Percentiles rank a stretch among this genome's conserved stretches.
Evolutionary conservation across 1,284 basidiomycete species (phyloP).

Genomic region (Quambalaria eucalypti): DNA sequence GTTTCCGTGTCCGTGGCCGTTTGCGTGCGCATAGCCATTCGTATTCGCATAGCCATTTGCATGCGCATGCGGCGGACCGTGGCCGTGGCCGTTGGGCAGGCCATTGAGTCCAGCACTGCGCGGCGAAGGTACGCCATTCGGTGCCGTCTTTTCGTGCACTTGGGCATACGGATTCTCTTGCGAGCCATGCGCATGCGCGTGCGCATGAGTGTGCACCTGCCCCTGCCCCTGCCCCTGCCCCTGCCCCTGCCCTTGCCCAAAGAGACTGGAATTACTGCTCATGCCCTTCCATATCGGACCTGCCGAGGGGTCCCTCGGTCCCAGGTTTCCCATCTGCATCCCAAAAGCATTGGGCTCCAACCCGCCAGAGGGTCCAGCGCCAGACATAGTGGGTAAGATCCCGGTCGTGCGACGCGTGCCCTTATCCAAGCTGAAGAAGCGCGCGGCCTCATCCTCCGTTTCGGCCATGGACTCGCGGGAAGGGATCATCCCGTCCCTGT

Average conservation of each 20-base stretch:
- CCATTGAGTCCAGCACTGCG: not conserved
- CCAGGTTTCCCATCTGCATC: not conserved
- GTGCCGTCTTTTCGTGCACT: too few species aligned
- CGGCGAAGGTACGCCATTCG: too few species aligned
- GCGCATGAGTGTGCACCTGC: too few species aligned
- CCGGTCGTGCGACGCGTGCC: not conserved
- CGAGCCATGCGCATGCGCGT: too few species aligned
- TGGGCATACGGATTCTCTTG: too few species aligned
- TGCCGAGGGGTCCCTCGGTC: too few species aligned
- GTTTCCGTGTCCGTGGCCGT: not conserved
- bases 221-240: too few species aligned
- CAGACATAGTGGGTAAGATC: not conserved
- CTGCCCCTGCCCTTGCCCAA: not conserved
- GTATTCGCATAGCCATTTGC: not conserved
- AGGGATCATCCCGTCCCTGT: not conserved
- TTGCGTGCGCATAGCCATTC: not conserved
- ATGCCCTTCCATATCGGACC: constrained; percentile 1
- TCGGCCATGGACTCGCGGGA: not conserved
- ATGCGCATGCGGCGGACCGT: not conserved
- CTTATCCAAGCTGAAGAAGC: not conserved
- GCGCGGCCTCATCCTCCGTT: not conserved
- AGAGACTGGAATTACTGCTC: not conserved
- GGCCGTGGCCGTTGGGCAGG: too few species aligned
- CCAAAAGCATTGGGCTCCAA: not conserved
- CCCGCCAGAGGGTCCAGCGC: not conserved